Base-by-base conservation (phyloP, 805 yeast species). In the Metschnikowia lochheadii region DNA sequence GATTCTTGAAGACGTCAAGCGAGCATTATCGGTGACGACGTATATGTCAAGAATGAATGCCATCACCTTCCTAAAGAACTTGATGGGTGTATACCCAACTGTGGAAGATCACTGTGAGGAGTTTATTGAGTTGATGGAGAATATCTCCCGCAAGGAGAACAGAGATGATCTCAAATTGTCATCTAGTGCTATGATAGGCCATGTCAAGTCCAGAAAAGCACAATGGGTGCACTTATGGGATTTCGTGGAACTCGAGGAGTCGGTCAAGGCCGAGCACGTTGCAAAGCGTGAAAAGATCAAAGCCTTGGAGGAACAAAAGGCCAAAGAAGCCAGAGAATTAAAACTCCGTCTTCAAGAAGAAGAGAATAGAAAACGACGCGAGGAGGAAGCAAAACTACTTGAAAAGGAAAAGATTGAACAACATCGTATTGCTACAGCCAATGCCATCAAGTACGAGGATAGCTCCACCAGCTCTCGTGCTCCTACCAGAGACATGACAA, bases 101-200 rank as follows among this genome's bases (percentile, higher is more conserved):
- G 78, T 87, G 13, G 83, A 82, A 46, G 82, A 78, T 29, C 91
- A 87, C 50, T 84, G 89, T 33, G 81, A 79, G 49, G 50, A 61
- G 6, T 61, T 90, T 1, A 65, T 76, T 6, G 68, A 64, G 4
- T 65, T 73, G 10, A 69, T 91, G 33, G 75, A 79, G 31, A 57
- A 60, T 1, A 79, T 87, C 18, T 61, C 80, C 6, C 54, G 64
- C 4, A 60, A 64, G 0, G 97, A 91, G 55, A 62, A 68, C 3
- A 78, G 97, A 55, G 91, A 87, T 49, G 98, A 91, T 66, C 76
- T 91, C 58, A 86, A 81, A 60, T 70, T 91, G 34, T 84, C 96
- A 1, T 82, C 89, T 0, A 81, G 76, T 63, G 91, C 94, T 1
- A 72, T 87, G 47, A 69, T 80, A 46, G 91, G 89, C 0, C 83